Evolutionary conservation across 257 asterid genomes (phyloP), one percentile per base, ranked within the genome.

Genomic region (Forsythia viridissima): DNA sequence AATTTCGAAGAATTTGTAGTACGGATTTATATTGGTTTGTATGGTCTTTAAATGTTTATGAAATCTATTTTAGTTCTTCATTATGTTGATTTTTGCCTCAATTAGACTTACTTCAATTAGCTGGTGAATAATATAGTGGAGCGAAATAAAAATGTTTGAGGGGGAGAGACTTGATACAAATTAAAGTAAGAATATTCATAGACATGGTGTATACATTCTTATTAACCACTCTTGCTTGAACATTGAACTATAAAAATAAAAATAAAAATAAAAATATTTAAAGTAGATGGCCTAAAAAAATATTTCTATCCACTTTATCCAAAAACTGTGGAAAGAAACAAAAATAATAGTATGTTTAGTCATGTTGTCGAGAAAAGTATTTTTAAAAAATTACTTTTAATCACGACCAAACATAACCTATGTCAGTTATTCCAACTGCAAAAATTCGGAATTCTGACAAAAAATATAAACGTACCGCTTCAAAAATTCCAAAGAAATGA

Each of bases 401-500:
- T 18, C 57, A 48, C 57, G 57, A 13, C 2, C 57, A 46, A 46
- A 4, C 55, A 1, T 30, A 30, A 1, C 2, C 34, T 30, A 30
- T 30, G 34, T 30, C 34, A 30, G 2, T 30, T 1, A 30, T 30
- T 30, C 34, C 34, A 30, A 30, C 34, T 30, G 1, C 34, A 30
- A 5, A 3, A 18, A 4, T 18, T 46, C n/a, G 55, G 12, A 46
- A 46, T 46, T 46, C 55, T 46, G 5, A 5, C n/a, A 9, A 44
- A 44, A 46, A 46, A 18, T 5, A 55, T 4, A 55, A n/a, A 55
- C 2, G 16, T n/a, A 55, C 24, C 24, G 65, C 48, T 24, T 81
- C 66, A 90, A 73, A 92, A 92, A 69, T 87, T 88, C 97, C 97
- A 90, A 24, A 92, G 91, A 66, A 59, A 81, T 15, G 93, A 79